Base-by-base conservation (phyloP, 2,329 filamentous ascomycete genomes). In the Pseudogymnoascus verrucosus region DNA sequence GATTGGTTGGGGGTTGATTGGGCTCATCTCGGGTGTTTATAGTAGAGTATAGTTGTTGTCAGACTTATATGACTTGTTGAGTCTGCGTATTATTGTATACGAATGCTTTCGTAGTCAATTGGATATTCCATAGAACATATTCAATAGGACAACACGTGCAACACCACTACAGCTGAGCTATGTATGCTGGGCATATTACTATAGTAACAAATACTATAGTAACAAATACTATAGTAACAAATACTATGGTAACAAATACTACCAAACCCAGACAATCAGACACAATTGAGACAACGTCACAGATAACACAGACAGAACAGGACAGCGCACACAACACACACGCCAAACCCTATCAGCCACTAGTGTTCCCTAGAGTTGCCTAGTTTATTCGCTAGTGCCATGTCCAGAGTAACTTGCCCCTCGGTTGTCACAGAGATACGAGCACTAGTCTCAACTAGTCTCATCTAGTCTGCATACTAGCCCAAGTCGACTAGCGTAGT, bases 381-480 rank as follows among this genome's bases (percentile, higher is more conserved):
- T 57, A 34, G 51, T 57, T 1, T 1, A 19, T 1, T 19, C 8
- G 12, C n/a, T 57, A 34, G 28, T n/a, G n/a, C 1, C 10, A 8
- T 34, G 3, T 12, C 7, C 31, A 34, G 10, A 34, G 51, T 34
- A 12, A 28, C 10, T 57, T 57, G 16, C 23, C 51, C 51, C 51
- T 57, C 51, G 28, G 51, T 57, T 57, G 51, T 57, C 28, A 57
- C 10, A 57, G 51, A 57, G 51, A 57, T 54, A 54, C 26, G 47
- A 54, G 47, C 2, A 31, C 31, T 34, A 34, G 31, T 34, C 7
- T 31, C 8, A 8, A 10, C 8, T 31, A 31, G 31, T 34, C 31
- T 12, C 10, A 28, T 12, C 10, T 34, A 34, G 10, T 12, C 31
- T 12, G 31, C 11, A 11, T 12, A 34, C 10, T 34, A 31, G 28